Evolutionary conservation across 495 filamentous ascomycete species (phyloP).

Genomic region (Articulospora tetracladia): DNA sequence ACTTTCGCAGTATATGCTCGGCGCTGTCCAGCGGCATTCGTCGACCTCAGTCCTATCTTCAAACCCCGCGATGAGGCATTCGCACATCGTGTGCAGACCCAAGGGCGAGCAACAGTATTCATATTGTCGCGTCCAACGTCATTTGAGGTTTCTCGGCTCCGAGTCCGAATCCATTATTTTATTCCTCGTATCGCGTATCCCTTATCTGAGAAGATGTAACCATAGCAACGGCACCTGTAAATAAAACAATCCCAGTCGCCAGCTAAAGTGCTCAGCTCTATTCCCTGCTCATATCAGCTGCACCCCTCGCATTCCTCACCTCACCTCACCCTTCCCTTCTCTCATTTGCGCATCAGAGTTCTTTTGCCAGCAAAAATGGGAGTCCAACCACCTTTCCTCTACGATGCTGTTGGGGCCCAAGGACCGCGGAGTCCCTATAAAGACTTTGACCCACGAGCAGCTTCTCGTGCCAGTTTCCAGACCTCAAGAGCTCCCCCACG

Average conservation of each 20-base stretch:
- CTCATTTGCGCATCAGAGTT: slow-evolving; percentile 5
- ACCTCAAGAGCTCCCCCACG: slow-evolving; percentile 41
- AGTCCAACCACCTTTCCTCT: slow-evolving; percentile 66
- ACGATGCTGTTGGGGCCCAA: slow-evolving; percentile 48
- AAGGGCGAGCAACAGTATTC: slow-evolving; percentile 12
- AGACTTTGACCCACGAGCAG: slow-evolving; percentile 77
- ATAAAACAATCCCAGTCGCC: neutral
- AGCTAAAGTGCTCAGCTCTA: neutral
- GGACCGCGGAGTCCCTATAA: slow-evolving; percentile 34
- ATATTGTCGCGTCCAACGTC: slow-evolving; percentile 19
- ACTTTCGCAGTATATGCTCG: slow-evolving; percentile 21
- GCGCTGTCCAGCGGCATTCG: neutral
- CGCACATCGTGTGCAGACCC: slow-evolving; percentile 19
- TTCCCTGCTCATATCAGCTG: slow-evolving; percentile 5
- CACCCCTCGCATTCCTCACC: slow-evolving; percentile 15
- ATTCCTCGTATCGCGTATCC: neutral
- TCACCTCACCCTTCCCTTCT: neutral
- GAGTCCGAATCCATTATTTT: neutral
- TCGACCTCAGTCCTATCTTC: neutral
- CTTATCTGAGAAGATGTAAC: slow-evolving; percentile 13
- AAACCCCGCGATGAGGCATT: neutral
- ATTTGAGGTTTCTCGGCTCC: slow-evolving; percentile 17
- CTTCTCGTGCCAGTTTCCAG: slow-evolving; percentile 67
- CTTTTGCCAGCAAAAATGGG: slow-evolving; percentile 39
- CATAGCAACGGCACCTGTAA: slow-evolving; percentile 7